Evolutionary conservation across 2,329 filamentous ascomycete species (phyloP).

Genomic region (Aspergillus ustus): DNA sequence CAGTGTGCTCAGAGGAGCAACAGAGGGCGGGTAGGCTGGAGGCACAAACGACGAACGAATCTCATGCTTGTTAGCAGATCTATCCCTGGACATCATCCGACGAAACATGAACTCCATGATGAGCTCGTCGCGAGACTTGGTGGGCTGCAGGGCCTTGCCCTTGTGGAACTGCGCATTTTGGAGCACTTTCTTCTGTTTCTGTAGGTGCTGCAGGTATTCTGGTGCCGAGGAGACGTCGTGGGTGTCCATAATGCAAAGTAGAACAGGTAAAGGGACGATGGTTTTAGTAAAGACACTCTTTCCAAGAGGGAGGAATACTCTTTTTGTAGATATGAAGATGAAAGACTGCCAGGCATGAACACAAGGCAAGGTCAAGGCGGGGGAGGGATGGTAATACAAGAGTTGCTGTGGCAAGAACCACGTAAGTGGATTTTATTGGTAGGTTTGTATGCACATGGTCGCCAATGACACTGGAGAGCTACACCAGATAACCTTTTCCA

Average conservation of each 20-base stretch:
- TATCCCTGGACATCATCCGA: constrained; percentile 5
- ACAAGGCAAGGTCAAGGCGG: too few species aligned
- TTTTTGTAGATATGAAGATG: too few species aligned
- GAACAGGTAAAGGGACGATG: too few species aligned
- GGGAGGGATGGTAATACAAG: too few species aligned
- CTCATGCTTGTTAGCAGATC: background rate
- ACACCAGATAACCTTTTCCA: too few species aligned
- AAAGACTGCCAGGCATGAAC: too few species aligned
- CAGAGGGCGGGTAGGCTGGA: constrained; percentile 26
- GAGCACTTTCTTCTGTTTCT: constrained; percentile 19
- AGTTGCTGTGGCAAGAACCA: too few species aligned
- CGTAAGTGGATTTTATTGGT: too few species aligned
- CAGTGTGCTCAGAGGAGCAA: constrained; percentile 21
- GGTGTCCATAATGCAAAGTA: constrained; percentile 20
- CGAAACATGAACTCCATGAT: constrained; percentile 23
- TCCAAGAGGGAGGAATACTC: too few species aligned
- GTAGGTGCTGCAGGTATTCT: constrained; percentile 17
- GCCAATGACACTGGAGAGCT: too few species aligned
- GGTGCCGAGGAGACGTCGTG: constrained; percentile 20
- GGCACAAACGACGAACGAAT: constrained; percentile 25
- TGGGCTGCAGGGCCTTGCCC: constrained; percentile 15
- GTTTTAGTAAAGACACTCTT: too few species aligned
- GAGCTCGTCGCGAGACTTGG: constrained; percentile 23
- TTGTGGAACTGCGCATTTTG: constrained; percentile 19
- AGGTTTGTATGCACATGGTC: too few species aligned